A percentile compares a stretch with the other conserved stretches of the same genome.
Conservation (phyloP, 768 basidiomycete species). For the Mycena olivaceomarginata region DNA sequence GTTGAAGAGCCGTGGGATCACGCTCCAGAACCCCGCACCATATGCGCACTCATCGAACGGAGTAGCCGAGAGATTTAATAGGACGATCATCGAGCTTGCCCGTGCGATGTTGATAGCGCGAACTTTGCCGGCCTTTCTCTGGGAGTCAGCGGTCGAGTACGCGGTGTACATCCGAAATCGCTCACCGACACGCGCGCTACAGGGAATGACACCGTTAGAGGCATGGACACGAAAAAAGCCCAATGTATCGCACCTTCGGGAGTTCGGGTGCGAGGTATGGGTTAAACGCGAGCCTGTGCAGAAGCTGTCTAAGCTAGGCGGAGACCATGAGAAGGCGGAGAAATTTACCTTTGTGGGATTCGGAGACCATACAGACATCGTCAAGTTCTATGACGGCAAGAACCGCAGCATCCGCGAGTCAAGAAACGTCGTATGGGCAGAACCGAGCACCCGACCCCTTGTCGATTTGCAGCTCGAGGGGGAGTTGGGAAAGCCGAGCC, state of each 20-base stretch:
- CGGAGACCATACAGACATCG: too few relatives aligned
- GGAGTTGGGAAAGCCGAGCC: too few relatives aligned
- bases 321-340: not conserved
- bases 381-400: too few relatives aligned
- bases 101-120: slow-evolving; percentile 55
- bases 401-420: too few relatives aligned
- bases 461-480: too few relatives aligned
- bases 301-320: slow-evolving; percentile 36
- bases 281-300: slow-evolving; percentile 28
- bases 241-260: slow-evolving; percentile 27
- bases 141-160: slow-evolving; percentile 13
- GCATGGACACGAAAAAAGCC: slow-evolving; percentile 32
- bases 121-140: slow-evolving; percentile 38
- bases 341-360: too few relatives aligned
- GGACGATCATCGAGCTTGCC: slow-evolving; percentile 53
- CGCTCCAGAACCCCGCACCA: too few relatives aligned
- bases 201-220: slow-evolving; percentile 27
- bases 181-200: slow-evolving; percentile 28
- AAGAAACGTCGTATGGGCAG: too few relatives aligned
- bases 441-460: too few relatives aligned
- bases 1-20: too few relatives aligned
- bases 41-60: slow-evolving; percentile 38
- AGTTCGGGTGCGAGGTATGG: slow-evolving; percentile 40
- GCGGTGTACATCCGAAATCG: slow-evolving; percentile 49
- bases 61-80: slow-evolving; percentile 61